phyloP scores from a whole-genome alignment of 2,329 filamentous ascomycete species.

The Verticillium nubilum region DNA sequence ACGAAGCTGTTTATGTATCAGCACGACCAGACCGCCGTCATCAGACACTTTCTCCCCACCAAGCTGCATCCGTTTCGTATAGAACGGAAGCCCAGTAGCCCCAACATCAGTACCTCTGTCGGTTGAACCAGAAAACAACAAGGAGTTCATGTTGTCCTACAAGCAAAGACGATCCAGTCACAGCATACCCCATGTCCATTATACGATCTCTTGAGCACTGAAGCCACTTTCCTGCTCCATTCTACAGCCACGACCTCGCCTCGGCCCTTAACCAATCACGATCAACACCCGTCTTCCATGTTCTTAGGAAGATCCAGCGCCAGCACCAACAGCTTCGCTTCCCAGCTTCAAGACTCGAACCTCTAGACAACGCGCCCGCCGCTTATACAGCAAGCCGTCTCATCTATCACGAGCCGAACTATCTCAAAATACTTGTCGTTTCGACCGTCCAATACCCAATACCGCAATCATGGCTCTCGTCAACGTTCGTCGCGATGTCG shows the following conservation, averaged over 20 bases:
- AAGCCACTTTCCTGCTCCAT: conserved; percentile 35
- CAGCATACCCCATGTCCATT: conserved; percentile 51
- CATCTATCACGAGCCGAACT: not conserved
- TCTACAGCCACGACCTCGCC: not conserved
- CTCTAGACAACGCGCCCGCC: not conserved
- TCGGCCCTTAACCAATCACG: not conserved
- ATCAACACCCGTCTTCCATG: conserved; percentile 8
- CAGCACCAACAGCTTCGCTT: conserved; percentile 17
- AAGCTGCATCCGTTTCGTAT: conserved; percentile 97
- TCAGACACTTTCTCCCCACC: conserved; percentile 88
- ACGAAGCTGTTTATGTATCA: conserved; percentile 87
- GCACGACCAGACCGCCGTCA: conserved; percentile 84
- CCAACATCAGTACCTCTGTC: conserved; percentile 76
- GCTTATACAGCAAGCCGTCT: not conserved
- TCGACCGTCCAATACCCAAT: conserved; percentile 14
- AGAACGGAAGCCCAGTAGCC: conserved; percentile 89
- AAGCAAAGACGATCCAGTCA: conserved; percentile 38
- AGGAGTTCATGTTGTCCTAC: conserved; percentile 54
- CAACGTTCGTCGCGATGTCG: conserved; percentile 97
- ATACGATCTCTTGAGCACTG: conserved; percentile 49
- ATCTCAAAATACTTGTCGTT: conserved; percentile 1
- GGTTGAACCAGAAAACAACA: conserved; percentile 60
- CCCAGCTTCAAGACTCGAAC: conserved; percentile 9
- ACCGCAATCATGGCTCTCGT: conserved; percentile 85
- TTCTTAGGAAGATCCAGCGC: conserved; percentile 5